A percentile compares a stretch with the other conserved stretches of the same genome.
These are phyloP conservation scores for Suhomyces emberorum DNA, from an alignment of 805 yeast species.

Conservation along the genomic window DNA sequence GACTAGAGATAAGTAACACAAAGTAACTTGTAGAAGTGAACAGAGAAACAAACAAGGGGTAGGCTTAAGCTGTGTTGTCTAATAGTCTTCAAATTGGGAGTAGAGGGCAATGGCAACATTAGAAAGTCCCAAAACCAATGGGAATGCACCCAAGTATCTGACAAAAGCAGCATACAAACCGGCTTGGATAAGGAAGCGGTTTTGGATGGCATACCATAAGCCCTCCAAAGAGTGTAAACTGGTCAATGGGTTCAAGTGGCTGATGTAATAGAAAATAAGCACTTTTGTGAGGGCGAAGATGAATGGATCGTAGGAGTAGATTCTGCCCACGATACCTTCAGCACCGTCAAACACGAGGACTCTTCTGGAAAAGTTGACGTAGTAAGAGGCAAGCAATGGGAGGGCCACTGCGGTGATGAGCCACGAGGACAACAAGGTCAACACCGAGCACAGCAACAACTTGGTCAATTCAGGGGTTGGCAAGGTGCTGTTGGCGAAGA, in stretches of 20 bases:
- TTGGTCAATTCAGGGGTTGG: constrained; percentile 36
- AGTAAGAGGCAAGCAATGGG: constrained; percentile 47
- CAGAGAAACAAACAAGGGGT: not conserved
- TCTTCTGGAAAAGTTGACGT: constrained; percentile 49
- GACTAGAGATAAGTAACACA: constrained; percentile 5
- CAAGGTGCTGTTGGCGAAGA: constrained; percentile 17
- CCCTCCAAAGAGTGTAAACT: constrained; percentile 24
- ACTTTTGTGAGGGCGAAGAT: constrained; percentile 43
- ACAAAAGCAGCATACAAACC: constrained; percentile 37
- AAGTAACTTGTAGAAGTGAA: constrained; percentile 4
- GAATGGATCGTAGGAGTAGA: constrained; percentile 51
- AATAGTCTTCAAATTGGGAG: constrained; percentile 48
- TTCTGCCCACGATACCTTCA: constrained; percentile 31
- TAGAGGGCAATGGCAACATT: constrained; percentile 48
- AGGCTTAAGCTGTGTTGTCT: too few species aligned
- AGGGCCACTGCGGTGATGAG: constrained; percentile 32
- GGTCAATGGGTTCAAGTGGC: constrained; percentile 28
- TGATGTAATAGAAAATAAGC: constrained; percentile 38
- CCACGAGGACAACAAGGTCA: constrained; percentile 41
- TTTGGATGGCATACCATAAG: constrained; percentile 24
- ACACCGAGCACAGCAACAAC: constrained; percentile 24
- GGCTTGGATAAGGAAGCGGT: constrained; percentile 32
- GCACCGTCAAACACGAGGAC: constrained; percentile 30
- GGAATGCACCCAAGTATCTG: constrained; percentile 43
- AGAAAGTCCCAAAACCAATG: constrained; percentile 45